Evolutionary conservation across 2,329 filamentous ascomycete species (phyloP).

Genomic region (Macrophomina pseudophaseolina): DNA sequence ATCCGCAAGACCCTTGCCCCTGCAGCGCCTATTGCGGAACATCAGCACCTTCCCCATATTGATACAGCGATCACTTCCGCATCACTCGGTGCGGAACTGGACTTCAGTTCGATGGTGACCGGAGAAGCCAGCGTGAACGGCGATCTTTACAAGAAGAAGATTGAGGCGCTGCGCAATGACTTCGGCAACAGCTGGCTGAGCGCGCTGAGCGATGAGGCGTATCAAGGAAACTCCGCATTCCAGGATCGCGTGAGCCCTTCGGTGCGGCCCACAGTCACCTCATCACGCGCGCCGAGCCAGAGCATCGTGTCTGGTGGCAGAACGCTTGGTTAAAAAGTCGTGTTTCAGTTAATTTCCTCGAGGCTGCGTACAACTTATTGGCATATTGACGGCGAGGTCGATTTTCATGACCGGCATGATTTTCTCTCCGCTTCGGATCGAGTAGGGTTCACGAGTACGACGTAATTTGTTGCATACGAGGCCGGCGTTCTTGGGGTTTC

Average conservation of each 20-base stretch:
- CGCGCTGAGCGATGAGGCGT: slow-evolving; percentile 78
- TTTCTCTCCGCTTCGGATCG: slow-evolving; percentile 23
- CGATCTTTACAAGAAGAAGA: slow-evolving; percentile 83
- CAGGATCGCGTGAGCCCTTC: slow-evolving; percentile 32
- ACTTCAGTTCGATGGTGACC: slow-evolving; percentile 25
- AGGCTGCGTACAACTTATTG: slow-evolving; percentile 1
- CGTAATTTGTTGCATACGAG: slow-evolving; percentile 26
- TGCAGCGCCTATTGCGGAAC: slow-evolving; percentile 12
- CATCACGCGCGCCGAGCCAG: slow-evolving; percentile 41
- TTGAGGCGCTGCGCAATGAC: slow-evolving; percentile 83
- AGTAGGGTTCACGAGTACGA: slow-evolving; percentile 20
- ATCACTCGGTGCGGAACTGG: slow-evolving; percentile 28
- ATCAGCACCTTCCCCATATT: slow-evolving; percentile 22
- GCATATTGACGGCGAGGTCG: slow-evolving; percentile 2
- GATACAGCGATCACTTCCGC: slow-evolving; percentile 36
- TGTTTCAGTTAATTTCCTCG: slow-evolving; percentile 21
- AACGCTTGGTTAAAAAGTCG: slow-evolving; percentile 41
- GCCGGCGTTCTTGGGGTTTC: slow-evolving; percentile 21
- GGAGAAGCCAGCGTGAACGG: slow-evolving; percentile 70
- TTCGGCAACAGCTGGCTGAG: slow-evolving; percentile 88
- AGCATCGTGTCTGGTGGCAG: slow-evolving; percentile 46
- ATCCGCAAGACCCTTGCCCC: slow-evolving; percentile 20
- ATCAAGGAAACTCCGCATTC: slow-evolving; percentile 26
- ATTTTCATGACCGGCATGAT: slow-evolving; percentile 27
- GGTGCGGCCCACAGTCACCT: slow-evolving; percentile 38